Percentiles rank a stretch among this genome's conserved stretches.
Evolutionary conservation across 1,139 yeast genomes (phyloP).

Genomic region (Suhomyces coccinellae): DNA sequence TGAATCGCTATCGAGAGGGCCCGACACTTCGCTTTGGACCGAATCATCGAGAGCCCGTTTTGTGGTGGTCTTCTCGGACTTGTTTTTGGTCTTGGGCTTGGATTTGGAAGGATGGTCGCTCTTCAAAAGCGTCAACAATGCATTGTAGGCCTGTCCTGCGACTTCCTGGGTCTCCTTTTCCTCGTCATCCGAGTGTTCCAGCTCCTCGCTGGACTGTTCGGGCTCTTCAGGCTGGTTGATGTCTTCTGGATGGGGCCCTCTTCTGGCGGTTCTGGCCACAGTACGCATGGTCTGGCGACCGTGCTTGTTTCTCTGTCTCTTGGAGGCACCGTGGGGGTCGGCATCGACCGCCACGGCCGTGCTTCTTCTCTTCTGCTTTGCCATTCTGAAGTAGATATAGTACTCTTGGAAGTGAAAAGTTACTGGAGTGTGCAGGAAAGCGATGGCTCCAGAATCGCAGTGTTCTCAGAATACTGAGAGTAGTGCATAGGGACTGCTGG

Average conservation of each 20-base stretch:
- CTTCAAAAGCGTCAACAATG: conserved; percentile 67
- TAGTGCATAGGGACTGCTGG: too few species aligned
- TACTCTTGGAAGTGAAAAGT: not conserved
- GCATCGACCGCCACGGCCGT: conserved; percentile 2
- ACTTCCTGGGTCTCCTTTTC: conserved; percentile 22
- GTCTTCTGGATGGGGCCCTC: conserved; percentile 22
- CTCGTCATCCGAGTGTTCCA: conserved; percentile 10
- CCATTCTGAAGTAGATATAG: conserved; percentile 6
- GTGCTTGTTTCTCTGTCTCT: conserved; percentile 32
- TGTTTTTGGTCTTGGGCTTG: conserved; percentile 17
- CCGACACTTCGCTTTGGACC: not conserved
- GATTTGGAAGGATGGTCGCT: conserved; percentile 44
- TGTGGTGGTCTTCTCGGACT: conserved; percentile 3
- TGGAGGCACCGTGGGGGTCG: conserved; percentile 2
- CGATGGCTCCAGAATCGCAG: not conserved
- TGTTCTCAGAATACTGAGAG: too few species aligned
- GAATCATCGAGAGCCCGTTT: not conserved
- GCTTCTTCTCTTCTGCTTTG: conserved; percentile 13
- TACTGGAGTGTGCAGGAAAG: not conserved
- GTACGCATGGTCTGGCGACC: conserved; percentile 63
- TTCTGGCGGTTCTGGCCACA: conserved; percentile 55
- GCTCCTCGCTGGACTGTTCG: conserved; percentile 15
- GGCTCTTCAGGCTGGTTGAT: conserved; percentile 5
- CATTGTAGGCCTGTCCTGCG: conserved; percentile 64
- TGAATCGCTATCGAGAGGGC: conserved; percentile 14